Base-by-base conservation (phyloP, 495 filamentous ascomycete genomes). In the Glarea lozoyensis region DNA sequence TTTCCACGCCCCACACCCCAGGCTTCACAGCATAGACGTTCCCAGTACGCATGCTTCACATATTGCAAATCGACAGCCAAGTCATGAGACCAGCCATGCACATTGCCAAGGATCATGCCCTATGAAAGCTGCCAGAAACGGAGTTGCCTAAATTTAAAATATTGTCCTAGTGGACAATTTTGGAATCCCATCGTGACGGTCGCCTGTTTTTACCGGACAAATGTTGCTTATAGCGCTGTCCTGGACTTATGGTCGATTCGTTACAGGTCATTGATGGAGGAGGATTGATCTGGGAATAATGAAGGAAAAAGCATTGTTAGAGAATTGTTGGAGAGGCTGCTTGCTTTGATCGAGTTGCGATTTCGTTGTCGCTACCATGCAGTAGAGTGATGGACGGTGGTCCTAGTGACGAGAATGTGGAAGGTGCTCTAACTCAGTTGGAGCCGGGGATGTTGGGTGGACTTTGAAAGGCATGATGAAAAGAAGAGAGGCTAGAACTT, bases 11-110 rank as follows among this genome's bases (percentile, higher is more conserved):
- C 19, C 20, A n/a, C 12, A 17, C n/a, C n/a, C n/a, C n/a, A 47
- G 37, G 41, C 50, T 6, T 6, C 35, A 19, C 9, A 5, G 16
- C 42, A 35, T n/a, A n/a, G n/a, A 40, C 53, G 48, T 42, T 40
- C 42, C 37, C 53, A 55, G 53, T 46, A 55, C 53, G 53, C 52
- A 48, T 38, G 39, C 48, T 37, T 19, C 39, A 25, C 24, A 42
- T 41, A 50, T 10, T 42, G 45, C 48, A 55, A 7, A 45, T 48
- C 39, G 53, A 55, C 48, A 55, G 45, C 43, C 20, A 48, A 52
- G 53, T 52, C 53, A 55, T 55, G 53, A 5, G 20, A 39, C 42
- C 53, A 55, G 53, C 49, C 53, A 55, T 55, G 48, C 53, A 48
- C 9, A 41, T 33, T 24, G 22, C 20, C 46, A 18, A 35, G 45